Percentiles rank a stretch among this genome's conserved stretches.
Conservation (phyloP, 306 rosid species). For the Malus sylvestris region DNA sequence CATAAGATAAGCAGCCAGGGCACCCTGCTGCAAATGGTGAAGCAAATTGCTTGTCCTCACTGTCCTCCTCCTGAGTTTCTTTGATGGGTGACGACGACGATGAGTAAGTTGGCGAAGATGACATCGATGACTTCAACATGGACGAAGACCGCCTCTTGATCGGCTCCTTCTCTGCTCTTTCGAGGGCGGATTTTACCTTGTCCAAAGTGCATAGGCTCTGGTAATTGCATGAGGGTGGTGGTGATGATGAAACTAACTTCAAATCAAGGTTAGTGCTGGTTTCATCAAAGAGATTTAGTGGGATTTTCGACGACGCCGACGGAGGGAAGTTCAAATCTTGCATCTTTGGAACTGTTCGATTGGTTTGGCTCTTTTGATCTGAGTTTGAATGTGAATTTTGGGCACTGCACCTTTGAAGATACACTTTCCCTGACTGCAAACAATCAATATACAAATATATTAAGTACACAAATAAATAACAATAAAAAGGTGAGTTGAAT, state of each 20-base stretch:
- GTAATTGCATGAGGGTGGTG: slow-evolving; percentile 40
- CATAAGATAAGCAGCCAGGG: slow-evolving; percentile 88
- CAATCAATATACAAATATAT: background rate
- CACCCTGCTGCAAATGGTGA: slow-evolving; percentile 91
- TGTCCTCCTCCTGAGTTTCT: slow-evolving; percentile 62
- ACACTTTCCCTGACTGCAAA: slow-evolving; percentile 87
- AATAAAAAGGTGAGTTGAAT: background rate
- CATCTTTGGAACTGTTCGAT: slow-evolving; percentile 37
- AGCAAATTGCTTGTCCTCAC: slow-evolving; percentile 35
- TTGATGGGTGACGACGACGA: slow-evolving; percentile 60
- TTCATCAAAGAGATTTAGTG: slow-evolving; percentile 66
- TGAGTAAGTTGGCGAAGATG: slow-evolving; percentile 53
- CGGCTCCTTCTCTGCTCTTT: slow-evolving; percentile 91
- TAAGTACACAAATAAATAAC: background rate
- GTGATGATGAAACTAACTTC: slow-evolving; percentile 48
- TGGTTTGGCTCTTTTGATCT: slow-evolving; percentile 33
- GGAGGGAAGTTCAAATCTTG: slow-evolving; percentile 79
- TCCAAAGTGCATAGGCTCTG: slow-evolving; percentile 90
- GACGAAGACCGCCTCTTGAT: slow-evolving; percentile 41
- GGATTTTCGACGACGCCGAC: slow-evolving; percentile 40
- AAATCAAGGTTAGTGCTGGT: slow-evolving; percentile 48
- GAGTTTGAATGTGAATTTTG: slow-evolving; percentile 19
- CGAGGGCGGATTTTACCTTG: slow-evolving; percentile 86
- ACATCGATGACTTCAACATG: slow-evolving; percentile 45
- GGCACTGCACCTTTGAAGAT: slow-evolving; percentile 56